Base-by-base conservation (phyloP, 306 rosid genomes). In the Malus fusca region DNA sequence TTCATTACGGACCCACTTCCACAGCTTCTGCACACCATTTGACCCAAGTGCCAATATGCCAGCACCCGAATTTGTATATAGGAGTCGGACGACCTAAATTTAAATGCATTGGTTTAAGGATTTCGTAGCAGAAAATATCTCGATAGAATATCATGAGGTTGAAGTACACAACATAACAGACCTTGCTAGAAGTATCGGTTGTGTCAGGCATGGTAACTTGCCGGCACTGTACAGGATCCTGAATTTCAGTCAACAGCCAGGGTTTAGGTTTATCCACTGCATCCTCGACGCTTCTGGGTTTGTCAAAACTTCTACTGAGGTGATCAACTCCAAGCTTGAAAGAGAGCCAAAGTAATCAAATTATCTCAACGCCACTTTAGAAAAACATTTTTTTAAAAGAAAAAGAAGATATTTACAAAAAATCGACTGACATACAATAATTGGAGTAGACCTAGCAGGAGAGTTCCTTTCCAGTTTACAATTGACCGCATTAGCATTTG, bases 1-100 rank as follows among this genome's bases (percentile, higher is more conserved):
- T 68, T 88, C 97, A 75, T 75, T 84, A 71, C 96, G 97, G 9
- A 77, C 8, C 98, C 98, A 93, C 82, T 86, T 93, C 98, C 98
- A 93, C 59, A 93, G 85, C 85, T 87, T 87, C 82, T 93, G 98
- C 59, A 86, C 83, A 65, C 98, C 98, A 74, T 89, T 88, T 71
- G 97, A 88, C 63, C 93, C 96, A 71, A 93, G 96, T 73, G 98
- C 98, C 88, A 93, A 87, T 79, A 93, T 79, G 68, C 96, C 97
- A 68, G 82, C 83, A 66, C 96, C 98, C 69, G 88, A 82, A 78
- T 90, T 89, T 2, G 97, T 87, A 76, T 93, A 93, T 18, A 93
- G 76, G 69, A 93, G 97, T 69, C 93, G 88, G 61, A 89, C 85
- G 1, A 93, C 97, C 98, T 93, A 75, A 63, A 77, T 80, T 59